These are phyloP conservation scores for Posidonia australis DNA, from an alignment of 106 monocot genomes.

Conservation along the genomic window DNA sequence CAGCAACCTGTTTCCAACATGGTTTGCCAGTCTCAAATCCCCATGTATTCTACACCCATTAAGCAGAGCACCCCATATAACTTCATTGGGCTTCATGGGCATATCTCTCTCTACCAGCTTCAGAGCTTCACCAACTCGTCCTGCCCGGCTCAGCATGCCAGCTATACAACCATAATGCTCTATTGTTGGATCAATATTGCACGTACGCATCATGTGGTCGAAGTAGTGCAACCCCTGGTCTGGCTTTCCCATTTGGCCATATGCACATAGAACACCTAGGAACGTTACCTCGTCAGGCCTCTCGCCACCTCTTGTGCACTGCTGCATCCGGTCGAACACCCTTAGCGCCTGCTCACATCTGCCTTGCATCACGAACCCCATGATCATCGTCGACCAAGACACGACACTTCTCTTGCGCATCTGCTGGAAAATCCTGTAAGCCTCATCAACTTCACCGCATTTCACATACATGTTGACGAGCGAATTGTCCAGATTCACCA, in stretches of 20 bases:
- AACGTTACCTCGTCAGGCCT: constrained; percentile 24
- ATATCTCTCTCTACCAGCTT: constrained; percentile 18
- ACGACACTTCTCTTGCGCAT: constrained; percentile 23
- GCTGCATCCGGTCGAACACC: constrained; percentile 20
- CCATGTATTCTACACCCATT: constrained; percentile 16
- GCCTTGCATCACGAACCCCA: constrained; percentile 21
- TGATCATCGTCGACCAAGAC: constrained; percentile 34
- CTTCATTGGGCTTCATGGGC: constrained; percentile 25
- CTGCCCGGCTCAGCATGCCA: constrained; percentile 29
- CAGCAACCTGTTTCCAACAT: constrained; percentile 8
- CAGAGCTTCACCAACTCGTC: constrained; percentile 12
- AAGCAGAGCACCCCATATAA: constrained; percentile 20
- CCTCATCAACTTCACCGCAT: constrained; percentile 21
- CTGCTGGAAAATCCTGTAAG: constrained; percentile 8
- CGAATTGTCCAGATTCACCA: constrained; percentile 23
- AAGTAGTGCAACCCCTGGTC: constrained; percentile 19
- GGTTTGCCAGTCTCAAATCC: constrained; percentile 14
- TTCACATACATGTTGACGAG: constrained; percentile 38
- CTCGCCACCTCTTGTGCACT: not conserved
- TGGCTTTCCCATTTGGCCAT: constrained; percentile 16
- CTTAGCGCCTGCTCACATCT: constrained; percentile 9
- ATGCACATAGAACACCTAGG: constrained; percentile 24
- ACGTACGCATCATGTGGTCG: constrained; percentile 9
- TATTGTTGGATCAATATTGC: constrained; percentile 20
- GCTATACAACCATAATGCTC: constrained; percentile 38